A percentile compares a stretch with the other conserved stretches of the same genome.
Evolutionary conservation across 495 filamentous ascomycete genomes (phyloP).

Genomic region (Xanthoparmelia taractica): DNA sequence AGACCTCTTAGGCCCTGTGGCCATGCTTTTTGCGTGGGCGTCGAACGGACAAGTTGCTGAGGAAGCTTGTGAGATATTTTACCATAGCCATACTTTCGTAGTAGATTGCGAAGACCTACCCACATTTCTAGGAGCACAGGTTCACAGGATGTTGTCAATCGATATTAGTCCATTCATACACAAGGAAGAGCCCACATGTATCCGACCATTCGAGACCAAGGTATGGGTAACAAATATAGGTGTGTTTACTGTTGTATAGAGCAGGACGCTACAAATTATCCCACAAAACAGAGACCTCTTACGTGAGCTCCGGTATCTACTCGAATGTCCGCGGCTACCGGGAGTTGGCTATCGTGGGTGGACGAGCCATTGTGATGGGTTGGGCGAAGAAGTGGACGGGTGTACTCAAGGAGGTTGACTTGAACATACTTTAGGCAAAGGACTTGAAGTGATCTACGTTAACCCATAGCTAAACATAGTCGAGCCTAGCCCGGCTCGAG

Average conservation of each 20-base stretch:
- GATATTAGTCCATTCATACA: not conserved
- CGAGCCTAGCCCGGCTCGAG: not conserved
- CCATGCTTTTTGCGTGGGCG: not conserved
- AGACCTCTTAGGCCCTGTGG: not conserved
- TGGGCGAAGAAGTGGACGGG: constrained; percentile 2
- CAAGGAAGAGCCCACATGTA: not conserved
- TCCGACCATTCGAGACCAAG: not conserved
- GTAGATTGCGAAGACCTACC: constrained; percentile 1
- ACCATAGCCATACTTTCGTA: not conserved
- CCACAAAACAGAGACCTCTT: not conserved
- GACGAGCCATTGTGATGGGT: not conserved
- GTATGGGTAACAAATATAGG: not conserved
- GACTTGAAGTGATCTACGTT: not conserved
- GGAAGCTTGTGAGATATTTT: not conserved
- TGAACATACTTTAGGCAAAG: not conserved
- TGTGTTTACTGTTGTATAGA: not conserved
- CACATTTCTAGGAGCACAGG: not conserved
- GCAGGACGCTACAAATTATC: not conserved
- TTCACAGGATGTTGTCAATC: not conserved
- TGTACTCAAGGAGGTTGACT: not conserved
- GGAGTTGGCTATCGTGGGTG: not conserved
- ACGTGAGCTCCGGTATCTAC: not conserved
- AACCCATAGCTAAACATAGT: not conserved
- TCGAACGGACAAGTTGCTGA: not conserved
- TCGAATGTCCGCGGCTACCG: not conserved